Evolutionary conservation across 805 yeast genomes (phyloP), one percentile per base, ranked within the genome.

Genomic region (Hanseniaspora occidentalis): DNA sequence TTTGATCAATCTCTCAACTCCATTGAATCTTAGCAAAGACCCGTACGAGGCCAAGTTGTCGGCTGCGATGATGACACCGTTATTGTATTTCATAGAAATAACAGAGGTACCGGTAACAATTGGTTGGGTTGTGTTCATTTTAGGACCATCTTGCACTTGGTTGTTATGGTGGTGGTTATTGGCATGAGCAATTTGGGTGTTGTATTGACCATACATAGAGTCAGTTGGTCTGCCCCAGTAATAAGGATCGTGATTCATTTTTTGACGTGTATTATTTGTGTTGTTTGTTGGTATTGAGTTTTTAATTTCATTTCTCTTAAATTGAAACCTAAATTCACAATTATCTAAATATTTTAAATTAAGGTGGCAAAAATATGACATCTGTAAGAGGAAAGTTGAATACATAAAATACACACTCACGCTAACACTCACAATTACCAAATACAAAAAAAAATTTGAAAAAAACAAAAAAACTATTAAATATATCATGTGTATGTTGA

Each of bases 81-180:
- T 82, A 47, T 83, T 69, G 67, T 79, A 92, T 64, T 88, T 92
- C 62, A 89, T 71, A 7, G 92, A 94, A 50, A 92, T 70, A 18
- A 92, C 98, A 26, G 96, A 85, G 1, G 97, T 84, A 56, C 98
- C 97, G 11, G 99, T 92, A 45, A 92, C 84, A 49, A 84, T 81
- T 37, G 99, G 99, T 56, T 79, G 85, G 59, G 84, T 95, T 2
- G 98, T 89, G 60, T 84, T 79, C 77, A 77, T 75, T 42, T 69
- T 73, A 23, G 96, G 96, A 56, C 77, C 71, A 35, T 65, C 65
- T 1, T 60, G 47, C 21, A 86, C 86, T 19, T 22, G 24, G 17
- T 18, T n/a, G n/a, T 16, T 27, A 26, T 35, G 33, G 7, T 36
- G n/a, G 7, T 39, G 24, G 2, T 31, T 41, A 16, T 39, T 38